These are phyloP conservation scores for Diaporthe caulivora DNA, from an alignment of 2,329 filamentous ascomycete species.

Conservation along the genomic window DNA sequence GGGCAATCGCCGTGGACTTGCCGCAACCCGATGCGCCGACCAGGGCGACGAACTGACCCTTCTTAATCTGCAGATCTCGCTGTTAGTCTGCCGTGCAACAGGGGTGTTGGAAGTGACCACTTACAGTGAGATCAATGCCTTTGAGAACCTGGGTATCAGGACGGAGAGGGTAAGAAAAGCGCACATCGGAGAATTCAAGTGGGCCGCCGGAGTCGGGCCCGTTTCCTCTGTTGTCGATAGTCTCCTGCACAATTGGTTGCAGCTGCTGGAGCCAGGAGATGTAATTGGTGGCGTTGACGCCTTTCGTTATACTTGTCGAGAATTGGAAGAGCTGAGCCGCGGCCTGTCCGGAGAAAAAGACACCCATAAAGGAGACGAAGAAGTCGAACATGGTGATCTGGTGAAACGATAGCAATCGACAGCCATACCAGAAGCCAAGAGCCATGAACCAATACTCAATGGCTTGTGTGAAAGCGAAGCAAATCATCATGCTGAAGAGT, in stretches of 20 bases:
- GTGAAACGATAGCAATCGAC: background rate
- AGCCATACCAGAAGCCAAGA: conserved; percentile 54
- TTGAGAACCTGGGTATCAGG: background rate
- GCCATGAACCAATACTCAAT: conserved; percentile 57
- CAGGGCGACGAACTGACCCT: conserved; percentile 47
- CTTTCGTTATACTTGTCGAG: conserved; percentile 11
- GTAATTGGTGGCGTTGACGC: background rate
- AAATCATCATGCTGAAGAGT: conserved; percentile 52
- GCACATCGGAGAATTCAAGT: background rate
- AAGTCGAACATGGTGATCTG: background rate
- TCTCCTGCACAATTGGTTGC: background rate
- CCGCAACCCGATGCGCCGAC: conserved; percentile 48
- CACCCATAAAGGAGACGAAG: background rate
- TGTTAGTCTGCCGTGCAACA: background rate
- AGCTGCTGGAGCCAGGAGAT: background rate
- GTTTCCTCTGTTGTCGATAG: background rate
- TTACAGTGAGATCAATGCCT: background rate
- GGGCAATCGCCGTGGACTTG: conserved; percentile 60
- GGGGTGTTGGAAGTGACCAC: background rate
- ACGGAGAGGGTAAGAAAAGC: background rate
- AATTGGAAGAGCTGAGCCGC: background rate
- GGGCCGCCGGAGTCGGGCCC: background rate
- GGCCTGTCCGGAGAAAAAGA: conserved; percentile 1
- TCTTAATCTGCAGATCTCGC: background rate
- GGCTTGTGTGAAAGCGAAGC: conserved; percentile 51